Conservation (phyloP, 768 basidiomycete genomes). For the Clitopilus hobsonii region DNA sequence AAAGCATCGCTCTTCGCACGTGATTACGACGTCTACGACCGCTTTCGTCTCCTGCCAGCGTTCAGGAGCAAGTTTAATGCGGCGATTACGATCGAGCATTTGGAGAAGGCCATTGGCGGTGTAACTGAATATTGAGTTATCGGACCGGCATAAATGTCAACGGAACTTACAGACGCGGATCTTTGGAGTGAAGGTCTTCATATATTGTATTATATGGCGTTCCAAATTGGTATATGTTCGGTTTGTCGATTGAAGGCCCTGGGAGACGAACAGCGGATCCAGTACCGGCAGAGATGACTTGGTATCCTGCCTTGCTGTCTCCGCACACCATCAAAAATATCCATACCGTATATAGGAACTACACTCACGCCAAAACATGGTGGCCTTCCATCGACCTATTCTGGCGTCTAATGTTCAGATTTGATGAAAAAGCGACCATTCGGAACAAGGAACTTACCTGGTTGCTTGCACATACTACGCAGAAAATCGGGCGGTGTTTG, state of each 20-base stretch:
- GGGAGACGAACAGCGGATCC: conserved; percentile 96
- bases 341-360: not conserved
- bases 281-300: conserved; percentile 92
- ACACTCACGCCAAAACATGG: conserved; percentile 75
- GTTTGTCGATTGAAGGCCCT: conserved; percentile 94
- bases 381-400: conserved; percentile 99
- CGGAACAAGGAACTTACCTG: conserved; percentile 53
- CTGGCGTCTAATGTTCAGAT: conserved; percentile 32
- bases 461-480: conserved; percentile 99
- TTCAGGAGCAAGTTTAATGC: conserved; percentile 89
- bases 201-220: conserved; percentile 97
- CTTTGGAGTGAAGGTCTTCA: conserved; percentile 82
- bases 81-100: conserved; percentile 95
- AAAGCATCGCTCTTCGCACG: conserved; percentile 98
- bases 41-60: conserved; percentile 92
- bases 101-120: conserved; percentile 88
- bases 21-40: conserved; percentile 95
- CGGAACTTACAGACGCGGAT: conserved; percentile 68
- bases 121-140: conserved; percentile 50
- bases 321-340: conserved; percentile 10
- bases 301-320: conserved; percentile 81
- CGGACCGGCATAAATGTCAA: conserved; percentile 3
- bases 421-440: not conserved
- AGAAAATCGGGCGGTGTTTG: conserved; percentile 81
- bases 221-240: conserved; percentile 95